Base-by-base conservation (phyloP, 345 rosid genomes). In the Combretum micranthum region DNA sequence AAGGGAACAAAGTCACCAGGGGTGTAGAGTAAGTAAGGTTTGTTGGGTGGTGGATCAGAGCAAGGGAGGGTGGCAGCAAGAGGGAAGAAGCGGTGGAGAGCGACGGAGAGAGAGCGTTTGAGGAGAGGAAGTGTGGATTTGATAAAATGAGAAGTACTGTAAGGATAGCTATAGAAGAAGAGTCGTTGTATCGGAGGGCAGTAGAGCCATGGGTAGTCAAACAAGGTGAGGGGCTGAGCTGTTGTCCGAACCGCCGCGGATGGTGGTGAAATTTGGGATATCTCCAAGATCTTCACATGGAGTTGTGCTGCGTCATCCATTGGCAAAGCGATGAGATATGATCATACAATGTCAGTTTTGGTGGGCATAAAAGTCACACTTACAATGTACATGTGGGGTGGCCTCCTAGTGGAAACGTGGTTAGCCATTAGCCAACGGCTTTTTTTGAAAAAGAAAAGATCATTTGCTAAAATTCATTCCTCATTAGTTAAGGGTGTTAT, bases 51-150 rank as follows among this genome's bases (percentile, higher is more conserved):
- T n/a, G 64, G 64, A 0, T 64, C 44, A 4, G 77, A 70, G 58
- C 22, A 60, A 0, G 15, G n/a, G 11, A 73, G 65, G 42, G 15
- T 53, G 52, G 47, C 70, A 13, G 73, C 67, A 3, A 73, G 47
- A 10, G 77, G 71, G 62, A 52, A 72, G 48, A 63, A 63, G 47
- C 47, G 66, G 4, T 37, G 59, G 53, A 73, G 73, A 44, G 70
- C 20, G 47, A 55, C 59, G 20, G 76, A 67, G 21, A 73, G 77
- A 42, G 77, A 69, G 61, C 20, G 22, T 12, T 49, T 58, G 17
- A 73, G 70, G 17, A 6, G 3, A 14, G 73, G 73, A 42, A 68
- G 53, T 32, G 44, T 20, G 51, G 26, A 47, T 42, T 55, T 2
- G 7, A 26, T 13, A 52, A 68, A 65, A 64, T 60, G 37, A n/a